phyloP scores from a whole-genome alignment of 495 filamentous ascomycete species.

The Penicillium parvum region DNA sequence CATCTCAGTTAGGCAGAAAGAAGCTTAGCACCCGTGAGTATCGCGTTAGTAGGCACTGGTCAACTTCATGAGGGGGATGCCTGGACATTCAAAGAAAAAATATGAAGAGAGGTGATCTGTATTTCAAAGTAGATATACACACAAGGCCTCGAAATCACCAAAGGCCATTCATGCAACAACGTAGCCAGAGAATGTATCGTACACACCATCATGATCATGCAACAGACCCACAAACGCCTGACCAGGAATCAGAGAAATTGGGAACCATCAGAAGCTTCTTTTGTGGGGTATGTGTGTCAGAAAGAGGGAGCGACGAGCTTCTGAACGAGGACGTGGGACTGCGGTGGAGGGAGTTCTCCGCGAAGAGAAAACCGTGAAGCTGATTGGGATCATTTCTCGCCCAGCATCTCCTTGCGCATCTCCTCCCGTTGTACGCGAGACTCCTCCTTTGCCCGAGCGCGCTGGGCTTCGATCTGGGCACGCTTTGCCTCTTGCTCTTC shows the following conservation, averaged over 20 bases:
- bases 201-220: slow-evolving; percentile 18
- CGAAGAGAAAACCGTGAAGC: background rate
- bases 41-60: too few relatives aligned
- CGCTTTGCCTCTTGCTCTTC: slow-evolving; percentile 54
- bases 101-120: background rate
- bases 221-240: background rate
- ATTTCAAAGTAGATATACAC: slow-evolving; percentile 7
- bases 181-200: slow-evolving; percentile 16
- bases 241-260: too few relatives aligned
- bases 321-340: background rate
- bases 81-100: background rate
- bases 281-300: too few relatives aligned
- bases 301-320: too few relatives aligned
- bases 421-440: slow-evolving; percentile 49
- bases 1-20: background rate
- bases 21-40: background rate
- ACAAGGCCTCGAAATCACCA: slow-evolving; percentile 2
- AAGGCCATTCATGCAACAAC: background rate
- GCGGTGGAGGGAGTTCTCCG: background rate
- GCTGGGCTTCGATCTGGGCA: slow-evolving; percentile 39
- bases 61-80: background rate
- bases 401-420: slow-evolving; percentile 50
- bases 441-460: slow-evolving; percentile 48
- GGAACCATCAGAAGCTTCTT: too few relatives aligned
- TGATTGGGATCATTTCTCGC: slow-evolving; percentile 29